These are phyloP conservation scores for Daldinia decipiens DNA, from an alignment of 495 filamentous ascomycete genomes.

Conservation along the genomic window DNA sequence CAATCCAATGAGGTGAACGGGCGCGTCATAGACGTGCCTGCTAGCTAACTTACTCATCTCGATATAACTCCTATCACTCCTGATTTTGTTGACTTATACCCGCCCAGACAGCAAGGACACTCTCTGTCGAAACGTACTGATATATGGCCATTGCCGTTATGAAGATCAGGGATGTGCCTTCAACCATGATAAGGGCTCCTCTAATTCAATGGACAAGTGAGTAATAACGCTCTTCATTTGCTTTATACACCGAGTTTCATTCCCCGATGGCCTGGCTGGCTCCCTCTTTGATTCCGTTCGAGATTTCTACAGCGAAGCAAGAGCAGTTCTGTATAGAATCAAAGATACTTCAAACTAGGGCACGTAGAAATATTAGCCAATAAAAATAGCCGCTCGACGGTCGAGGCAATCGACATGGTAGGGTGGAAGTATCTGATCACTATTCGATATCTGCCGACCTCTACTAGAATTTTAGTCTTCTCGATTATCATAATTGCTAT, in stretches of 20 bases:
- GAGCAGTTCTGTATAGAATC: constrained; percentile 15
- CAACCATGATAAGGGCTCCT: constrained; percentile 78
- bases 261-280: constrained; percentile 12
- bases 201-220: constrained; percentile 67
- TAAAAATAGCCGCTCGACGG: constrained; percentile 9
- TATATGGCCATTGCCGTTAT: constrained; percentile 93
- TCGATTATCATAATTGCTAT: neutral
- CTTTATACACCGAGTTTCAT: neutral
- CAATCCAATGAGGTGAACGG: neutral
- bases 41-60: neutral
- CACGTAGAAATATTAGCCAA: constrained; percentile 20
- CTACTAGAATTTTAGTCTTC: neutral
- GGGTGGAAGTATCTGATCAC: neutral
- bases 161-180: constrained; percentile 92
- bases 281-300: constrained; percentile 15
- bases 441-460: neutral
- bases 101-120: constrained; percentile 76
- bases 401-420: neutral
- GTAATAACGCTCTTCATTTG: constrained; percentile 38
- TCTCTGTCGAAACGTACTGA: constrained; percentile 90
- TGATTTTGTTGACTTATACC: constrained; percentile 13
- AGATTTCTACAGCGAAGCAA: constrained; percentile 13
- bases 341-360: neutral
- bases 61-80: neutral
- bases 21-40: constrained; percentile 1